Conservation (phyloP, 2,329 filamentous ascomycete species). For the Exophiala lecanii-corni region DNA sequence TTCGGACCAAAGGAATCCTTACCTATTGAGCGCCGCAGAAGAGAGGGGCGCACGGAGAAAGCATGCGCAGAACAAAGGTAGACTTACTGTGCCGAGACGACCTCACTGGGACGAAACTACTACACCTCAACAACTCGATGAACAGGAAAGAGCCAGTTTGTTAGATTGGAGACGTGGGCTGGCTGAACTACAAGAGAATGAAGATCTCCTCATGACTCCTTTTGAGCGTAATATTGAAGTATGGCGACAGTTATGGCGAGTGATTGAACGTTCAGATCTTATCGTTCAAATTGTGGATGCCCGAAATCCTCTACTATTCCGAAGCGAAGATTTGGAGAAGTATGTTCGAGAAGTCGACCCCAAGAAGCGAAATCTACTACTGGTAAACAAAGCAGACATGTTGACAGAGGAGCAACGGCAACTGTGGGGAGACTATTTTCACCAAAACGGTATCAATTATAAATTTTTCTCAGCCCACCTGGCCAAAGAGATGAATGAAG, state of each 20-base stretch:
- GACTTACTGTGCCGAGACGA: constrained; percentile 82
- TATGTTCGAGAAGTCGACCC: constrained; percentile 92
- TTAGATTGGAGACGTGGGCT: constrained; percentile 84
- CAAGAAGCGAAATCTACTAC: constrained; percentile 81
- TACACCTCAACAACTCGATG: constrained; percentile 75
- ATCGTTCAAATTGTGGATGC: constrained; percentile 98
- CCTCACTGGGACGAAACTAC: constrained; percentile 85
- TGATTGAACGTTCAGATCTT: constrained; percentile 92
- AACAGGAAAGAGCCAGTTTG: constrained; percentile 71
- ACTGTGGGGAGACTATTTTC: constrained; percentile 83
- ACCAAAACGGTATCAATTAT: constrained; percentile 75
- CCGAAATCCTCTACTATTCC: constrained; percentile 86
- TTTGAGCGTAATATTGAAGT: constrained; percentile 97
- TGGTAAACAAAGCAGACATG: constrained; percentile 99
- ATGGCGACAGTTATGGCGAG: constrained; percentile 96
- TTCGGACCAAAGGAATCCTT: constrained; percentile 91
- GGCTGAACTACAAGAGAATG: constrained; percentile 87
- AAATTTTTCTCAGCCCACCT: constrained; percentile 93
- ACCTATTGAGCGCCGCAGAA: constrained; percentile 77
- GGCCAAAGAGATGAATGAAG: constrained; percentile 84
- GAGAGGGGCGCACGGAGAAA: constrained; percentile 74
- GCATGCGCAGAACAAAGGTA: constrained; percentile 72
- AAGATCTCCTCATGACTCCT: constrained; percentile 93
- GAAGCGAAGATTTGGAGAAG: constrained; percentile 84
- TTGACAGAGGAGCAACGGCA: constrained; percentile 81